A percentile compares a stretch with the other conserved stretches of the same genome.
phyloP scores from a whole-genome alignment of 768 basidiomycete species.

The Dacryopinax primogenitus region DNA sequence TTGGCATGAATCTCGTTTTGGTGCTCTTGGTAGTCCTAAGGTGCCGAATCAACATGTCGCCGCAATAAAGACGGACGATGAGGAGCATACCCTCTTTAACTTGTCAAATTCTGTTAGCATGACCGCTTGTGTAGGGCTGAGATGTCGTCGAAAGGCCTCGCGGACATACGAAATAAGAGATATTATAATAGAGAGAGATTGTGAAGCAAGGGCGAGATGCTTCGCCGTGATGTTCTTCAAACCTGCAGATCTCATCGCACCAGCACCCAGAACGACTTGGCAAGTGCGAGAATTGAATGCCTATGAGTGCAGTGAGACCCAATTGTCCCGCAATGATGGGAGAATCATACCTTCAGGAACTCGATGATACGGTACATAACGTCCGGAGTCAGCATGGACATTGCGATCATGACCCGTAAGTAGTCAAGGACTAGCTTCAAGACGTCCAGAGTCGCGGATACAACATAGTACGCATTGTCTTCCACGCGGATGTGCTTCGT shows the following conservation, averaged over 20 bases:
- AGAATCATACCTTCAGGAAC: constrained; percentile 53
- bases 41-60: constrained; percentile 11
- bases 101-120: constrained; percentile 98
- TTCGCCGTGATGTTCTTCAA: constrained; percentile 97
- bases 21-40: constrained; percentile 98
- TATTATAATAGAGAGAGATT: constrained; percentile 87
- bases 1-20: constrained; percentile 98
- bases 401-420: constrained; percentile 71
- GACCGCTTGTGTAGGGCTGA: constrained; percentile 87
- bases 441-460: constrained; percentile 69
- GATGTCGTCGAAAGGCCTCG: constrained; percentile 85
- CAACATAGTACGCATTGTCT: constrained; percentile 70
- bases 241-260: constrained; percentile 97
- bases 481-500: constrained; percentile 45
- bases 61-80: neutral
- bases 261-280: constrained; percentile 94
- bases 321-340: neutral
- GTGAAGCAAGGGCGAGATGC: constrained; percentile 91
- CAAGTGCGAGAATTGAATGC: constrained; percentile 97
- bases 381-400: constrained; percentile 82
- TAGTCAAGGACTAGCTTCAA: constrained; percentile 63
- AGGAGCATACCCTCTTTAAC: constrained; percentile 66
- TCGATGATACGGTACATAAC: constrained; percentile 91
- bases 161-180: constrained; percentile 91
- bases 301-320: constrained; percentile 18